Percentiles rank a stretch among this genome's conserved stretches.
Evolutionary conservation across 805 yeast species (phyloP).

Genomic region (Sugiyamaella mastotermitis): DNA sequence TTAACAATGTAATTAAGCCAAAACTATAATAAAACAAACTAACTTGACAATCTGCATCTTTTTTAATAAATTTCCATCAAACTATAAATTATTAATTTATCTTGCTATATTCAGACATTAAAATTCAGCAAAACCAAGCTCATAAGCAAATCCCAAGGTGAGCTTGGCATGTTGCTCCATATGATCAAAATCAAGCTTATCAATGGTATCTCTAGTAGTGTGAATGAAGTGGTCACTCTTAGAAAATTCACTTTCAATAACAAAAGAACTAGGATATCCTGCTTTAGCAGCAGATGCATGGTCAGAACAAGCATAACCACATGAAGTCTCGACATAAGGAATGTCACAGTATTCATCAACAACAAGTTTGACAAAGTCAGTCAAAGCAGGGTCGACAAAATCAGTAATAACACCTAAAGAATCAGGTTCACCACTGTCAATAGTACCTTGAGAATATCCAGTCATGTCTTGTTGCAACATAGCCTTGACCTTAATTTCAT

Average conservation of each 20-base stretch:
- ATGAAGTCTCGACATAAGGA: conserved; percentile 64
- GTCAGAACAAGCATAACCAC: conserved; percentile 94
- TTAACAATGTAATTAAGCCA: too few species aligned
- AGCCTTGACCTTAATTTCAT: conserved; percentile 55
- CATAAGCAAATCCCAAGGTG: conserved; percentile 66
- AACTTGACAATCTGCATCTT: too few species aligned
- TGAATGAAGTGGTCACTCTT: conserved; percentile 68
- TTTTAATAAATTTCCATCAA: too few species aligned
- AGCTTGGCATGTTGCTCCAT: conserved; percentile 76
- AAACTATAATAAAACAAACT: too few species aligned
- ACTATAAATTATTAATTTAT: too few species aligned
- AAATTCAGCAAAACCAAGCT: conserved; percentile 45
- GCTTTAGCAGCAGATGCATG: conserved; percentile 78
- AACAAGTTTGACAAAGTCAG: conserved; percentile 54
- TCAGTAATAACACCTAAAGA: conserved; percentile 79
- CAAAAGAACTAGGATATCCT: conserved; percentile 82
- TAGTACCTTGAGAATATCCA: conserved; percentile 56
- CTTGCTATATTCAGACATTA: too few species aligned
- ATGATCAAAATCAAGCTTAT: conserved; percentile 70
- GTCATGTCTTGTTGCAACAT: conserved; percentile 97
- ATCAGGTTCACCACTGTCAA: conserved; percentile 47
- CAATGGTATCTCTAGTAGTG: conserved; percentile 72
- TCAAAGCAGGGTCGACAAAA: conserved; percentile 50
- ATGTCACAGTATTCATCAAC: conserved; percentile 59
- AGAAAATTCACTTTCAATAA: conserved; percentile 68